A percentile compares a stretch with the other conserved stretches of the same genome.
Conservation (phyloP, 1,284 basidiomycete genomes). For the Puccinia horiana region DNA sequence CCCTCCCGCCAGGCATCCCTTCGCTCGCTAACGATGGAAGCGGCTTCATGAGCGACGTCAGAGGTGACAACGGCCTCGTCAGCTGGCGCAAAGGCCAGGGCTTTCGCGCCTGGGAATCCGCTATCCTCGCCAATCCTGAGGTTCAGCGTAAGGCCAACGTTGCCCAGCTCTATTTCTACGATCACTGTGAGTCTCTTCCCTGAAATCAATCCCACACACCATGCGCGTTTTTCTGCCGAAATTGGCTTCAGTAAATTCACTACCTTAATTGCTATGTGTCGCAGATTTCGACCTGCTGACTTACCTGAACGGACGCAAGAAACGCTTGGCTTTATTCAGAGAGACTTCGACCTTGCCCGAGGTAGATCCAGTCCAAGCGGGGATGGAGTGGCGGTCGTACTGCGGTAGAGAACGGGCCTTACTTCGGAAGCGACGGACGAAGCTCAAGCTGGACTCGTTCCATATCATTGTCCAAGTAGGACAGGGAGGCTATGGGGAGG, state of each 20-base stretch:
- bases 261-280: slow-evolving; percentile 54
- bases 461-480: slow-evolving; percentile 93
- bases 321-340: slow-evolving; percentile 65
- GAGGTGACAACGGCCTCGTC: slow-evolving; percentile 52
- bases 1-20: neutral
- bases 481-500: slow-evolving; percentile 94
- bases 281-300: slow-evolving; percentile 72
- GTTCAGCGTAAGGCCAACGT: slow-evolving; percentile 90
- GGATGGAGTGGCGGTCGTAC: slow-evolving; percentile 82
- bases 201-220: neutral
- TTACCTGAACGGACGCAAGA: slow-evolving; percentile 79
- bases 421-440: slow-evolving; percentile 80
- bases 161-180: slow-evolving; percentile 80
- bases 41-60: slow-evolving; percentile 47
- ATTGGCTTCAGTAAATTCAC: neutral
- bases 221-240: neutral
- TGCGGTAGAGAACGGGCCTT: slow-evolving; percentile 86
- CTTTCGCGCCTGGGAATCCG: slow-evolving; percentile 70
- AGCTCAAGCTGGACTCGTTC: slow-evolving; percentile 84
- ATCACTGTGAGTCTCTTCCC: slow-evolving; percentile 8
- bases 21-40: slow-evolving; percentile 1
- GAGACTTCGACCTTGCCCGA: slow-evolving; percentile 19
- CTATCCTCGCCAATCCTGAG: slow-evolving; percentile 76
- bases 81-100: slow-evolving; percentile 57
- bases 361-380: slow-evolving; percentile 32